phyloP scores from a whole-genome alignment of 768 basidiomycete species.

The Auriscalpium orientale region DNA sequence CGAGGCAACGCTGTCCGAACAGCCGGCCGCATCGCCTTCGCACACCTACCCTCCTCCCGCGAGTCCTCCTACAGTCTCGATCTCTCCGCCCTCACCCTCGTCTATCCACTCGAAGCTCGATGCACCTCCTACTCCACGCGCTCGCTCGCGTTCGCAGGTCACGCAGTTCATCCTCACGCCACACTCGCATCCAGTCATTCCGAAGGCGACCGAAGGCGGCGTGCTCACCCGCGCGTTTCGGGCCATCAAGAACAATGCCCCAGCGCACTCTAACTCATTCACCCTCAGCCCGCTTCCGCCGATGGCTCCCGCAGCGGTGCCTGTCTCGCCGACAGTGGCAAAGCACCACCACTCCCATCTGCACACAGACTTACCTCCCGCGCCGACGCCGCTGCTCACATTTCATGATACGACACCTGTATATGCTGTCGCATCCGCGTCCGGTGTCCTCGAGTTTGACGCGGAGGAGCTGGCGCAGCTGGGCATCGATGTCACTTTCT shows the following conservation, averaged over 20 bases:
- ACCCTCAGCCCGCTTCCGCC: conserved; percentile 12
- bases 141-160: conserved; percentile 5
- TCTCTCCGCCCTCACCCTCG: conserved; percentile 22
- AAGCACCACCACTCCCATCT: not conserved
- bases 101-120: conserved; percentile 24
- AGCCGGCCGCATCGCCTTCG: conserved; percentile 11
- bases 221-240: conserved; percentile 23
- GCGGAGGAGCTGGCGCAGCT: conserved; percentile 43
- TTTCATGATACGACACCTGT: conserved; percentile 72
- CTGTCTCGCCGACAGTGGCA: not conserved
- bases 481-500: conserved; percentile 72
- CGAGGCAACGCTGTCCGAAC: conserved; percentile 22
- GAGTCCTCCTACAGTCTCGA: conserved; percentile 19
- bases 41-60: conserved; percentile 33
- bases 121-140: conserved; percentile 12
- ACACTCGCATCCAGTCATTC: conserved; percentile 18
- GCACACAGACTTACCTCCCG: conserved; percentile 9
- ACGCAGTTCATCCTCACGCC: conserved; percentile 28
- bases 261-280: conserved; percentile 11
- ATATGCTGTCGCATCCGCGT: conserved; percentile 47
- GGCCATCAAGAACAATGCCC: conserved; percentile 12
- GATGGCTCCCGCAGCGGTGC: not conserved
- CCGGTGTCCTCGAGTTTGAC: conserved; percentile 60
- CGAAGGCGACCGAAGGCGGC: conserved; percentile 11
- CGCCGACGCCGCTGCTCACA: conserved; percentile 43